Base-by-base conservation (phyloP, 441 rosid genomes). In the Eutrema salsugineum region DNA sequence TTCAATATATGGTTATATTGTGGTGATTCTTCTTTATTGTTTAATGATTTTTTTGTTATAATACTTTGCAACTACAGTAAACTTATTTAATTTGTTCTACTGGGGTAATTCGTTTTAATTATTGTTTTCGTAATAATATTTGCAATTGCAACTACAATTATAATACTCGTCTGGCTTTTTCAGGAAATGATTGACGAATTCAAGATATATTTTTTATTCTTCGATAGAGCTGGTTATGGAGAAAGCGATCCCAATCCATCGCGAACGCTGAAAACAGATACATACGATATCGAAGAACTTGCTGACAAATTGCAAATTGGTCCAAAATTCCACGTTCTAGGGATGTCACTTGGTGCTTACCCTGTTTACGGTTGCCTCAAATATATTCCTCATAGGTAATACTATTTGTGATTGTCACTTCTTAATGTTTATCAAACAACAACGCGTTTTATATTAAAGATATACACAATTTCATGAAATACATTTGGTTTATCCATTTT, bases 271-370 rank as follows among this genome's bases (percentile, higher is more conserved):
- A 82, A 86, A 80, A 89, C 90, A 8, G 94, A 89, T 75, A 90
- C 96, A 71, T 82, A 73, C 8, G 96, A 94, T 78, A 79, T 92
- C 28, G 85, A 94, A 77, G 91, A 94, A 76, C 87, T 94, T 49
- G 97, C 97, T 12, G 97, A 94, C 59, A 84, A 88, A 66, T 76
- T 94, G 56, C 82, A 90, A 79, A 32, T 92, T 33, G 97, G 98
- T 42, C 71, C 88, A 30, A 92, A 79, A 65, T 94, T 92, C 47
- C 85, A 85, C 59, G 87, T 90, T 30, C 77, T 94, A 33, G 99
- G 99, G 11, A 83, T 91, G 73, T 94, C 99, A 44, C 83, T 94
- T 83, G 99, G 98, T 22, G 86, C 93, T 32, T 92, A 87, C 76
- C 89, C 91, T 28, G 77, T 86, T 42, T 94, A 91, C 75, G 82